Percentiles rank a stretch among this genome's conserved stretches.
These are phyloP conservation scores for Crithidia thermophila DNA, from an alignment of 208 protist genomes.

Conservation along the genomic window DNA sequence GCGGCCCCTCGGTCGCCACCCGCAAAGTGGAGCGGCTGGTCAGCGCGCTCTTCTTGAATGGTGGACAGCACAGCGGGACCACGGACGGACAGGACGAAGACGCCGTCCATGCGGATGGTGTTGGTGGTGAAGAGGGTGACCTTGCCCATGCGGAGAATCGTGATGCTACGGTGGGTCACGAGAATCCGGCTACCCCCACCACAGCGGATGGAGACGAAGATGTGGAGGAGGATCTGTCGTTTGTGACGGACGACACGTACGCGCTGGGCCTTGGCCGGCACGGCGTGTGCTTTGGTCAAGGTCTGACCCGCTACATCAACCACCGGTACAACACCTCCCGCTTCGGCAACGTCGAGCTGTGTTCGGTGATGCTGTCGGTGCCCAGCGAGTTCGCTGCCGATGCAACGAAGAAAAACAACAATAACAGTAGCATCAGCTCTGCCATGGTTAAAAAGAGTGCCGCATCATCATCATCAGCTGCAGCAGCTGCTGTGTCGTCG, in stretches of 20 bases:
- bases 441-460: too few species aligned
- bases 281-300: slow-evolving; percentile 79
- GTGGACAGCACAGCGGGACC: neutral
- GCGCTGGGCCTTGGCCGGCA: slow-evolving; percentile 75
- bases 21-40: slow-evolving; percentile 53
- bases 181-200: too few species aligned
- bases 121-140: too few species aligned
- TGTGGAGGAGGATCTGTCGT: slow-evolving; percentile 45
- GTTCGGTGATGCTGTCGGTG: slow-evolving; percentile 79
- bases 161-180: too few species aligned
- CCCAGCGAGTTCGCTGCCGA: slow-evolving; percentile 50
- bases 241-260: slow-evolving; percentile 79
- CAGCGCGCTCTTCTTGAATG: slow-evolving; percentile 3
- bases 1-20: slow-evolving; percentile 60
- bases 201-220: too few species aligned
- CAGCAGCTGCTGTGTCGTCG: neutral
- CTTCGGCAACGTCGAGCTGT: slow-evolving; percentile 88
- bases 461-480: neutral
- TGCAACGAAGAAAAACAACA: neutral
- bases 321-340: slow-evolving; percentile 86
- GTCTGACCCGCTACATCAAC: slow-evolving; percentile 84
- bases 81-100: neutral
- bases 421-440: neutral
- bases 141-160: too few species aligned
- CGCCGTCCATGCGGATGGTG: neutral